Percentiles rank a stretch among this genome's conserved stretches.
Conservation (phyloP, 352 stramenopile genomes). For the Phytophthora cactorum region DNA sequence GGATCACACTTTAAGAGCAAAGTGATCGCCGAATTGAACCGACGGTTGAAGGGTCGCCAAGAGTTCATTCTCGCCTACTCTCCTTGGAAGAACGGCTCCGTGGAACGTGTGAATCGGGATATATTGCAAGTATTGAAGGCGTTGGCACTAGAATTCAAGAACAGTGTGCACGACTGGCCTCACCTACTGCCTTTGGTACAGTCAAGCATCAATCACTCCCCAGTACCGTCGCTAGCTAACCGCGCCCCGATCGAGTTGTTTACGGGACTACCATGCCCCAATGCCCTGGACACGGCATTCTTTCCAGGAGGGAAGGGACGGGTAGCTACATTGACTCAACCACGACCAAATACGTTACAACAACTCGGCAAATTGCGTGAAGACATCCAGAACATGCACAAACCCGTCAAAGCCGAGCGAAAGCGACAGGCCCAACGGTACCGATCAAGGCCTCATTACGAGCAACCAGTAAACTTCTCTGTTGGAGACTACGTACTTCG, state of each 20-base stretch:
- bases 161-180: not conserved
- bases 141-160: conserved; percentile 1
- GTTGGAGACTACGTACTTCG: too few species aligned
- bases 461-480: not conserved
- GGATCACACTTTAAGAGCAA: conserved; percentile 11
- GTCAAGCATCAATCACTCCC: conserved; percentile 7
- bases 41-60: conserved; percentile 4
- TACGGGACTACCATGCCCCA: conserved; percentile 6
- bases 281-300: not conserved
- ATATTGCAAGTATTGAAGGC: conserved; percentile 9
- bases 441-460: conserved; percentile 5
- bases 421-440: conserved; percentile 5
- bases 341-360: not conserved
- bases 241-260: conserved; percentile 2
- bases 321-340: not conserved
- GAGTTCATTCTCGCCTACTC: conserved; percentile 9
- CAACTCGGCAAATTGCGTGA: not conserved
- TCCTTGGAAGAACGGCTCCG: conserved; percentile 9
- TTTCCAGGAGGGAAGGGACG: conserved; percentile 6
- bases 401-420: conserved; percentile 4
- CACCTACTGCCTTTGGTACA: conserved; percentile 1
- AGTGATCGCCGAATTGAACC: conserved; percentile 1
- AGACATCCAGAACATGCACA: conserved; percentile 21
- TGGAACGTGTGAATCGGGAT: not conserved
- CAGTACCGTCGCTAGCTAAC: conserved; percentile 3